Percentiles rank a stretch among this genome's conserved stretches.
Evolutionary conservation across 805 yeast genomes (phyloP).

Genomic region (Kazachstania martiniae): DNA sequence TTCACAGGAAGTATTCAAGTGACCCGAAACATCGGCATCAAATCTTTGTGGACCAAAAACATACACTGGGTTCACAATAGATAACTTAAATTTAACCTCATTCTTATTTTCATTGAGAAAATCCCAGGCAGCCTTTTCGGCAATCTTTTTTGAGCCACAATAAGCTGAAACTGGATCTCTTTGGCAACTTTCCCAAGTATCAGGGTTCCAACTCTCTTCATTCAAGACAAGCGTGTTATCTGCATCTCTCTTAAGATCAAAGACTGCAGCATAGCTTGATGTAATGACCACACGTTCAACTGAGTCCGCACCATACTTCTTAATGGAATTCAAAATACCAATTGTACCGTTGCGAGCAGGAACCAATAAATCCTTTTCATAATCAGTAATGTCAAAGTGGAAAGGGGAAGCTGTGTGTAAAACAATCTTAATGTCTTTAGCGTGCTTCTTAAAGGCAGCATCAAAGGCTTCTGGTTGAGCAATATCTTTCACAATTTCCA

Average conservation of each 20-base stretch:
- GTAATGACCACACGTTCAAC: conserved; percentile 1
- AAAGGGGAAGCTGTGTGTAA: not conserved
- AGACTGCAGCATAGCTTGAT: not conserved
- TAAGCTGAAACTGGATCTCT: conserved; percentile 20
- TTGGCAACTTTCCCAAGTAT: conserved; percentile 19
- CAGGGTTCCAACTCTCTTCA: conserved; percentile 30
- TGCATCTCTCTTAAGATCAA: not conserved
- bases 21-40: conserved; percentile 27
- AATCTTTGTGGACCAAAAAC: conserved; percentile 43
- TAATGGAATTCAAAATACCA: not conserved
- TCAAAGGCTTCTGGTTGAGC: not conserved
- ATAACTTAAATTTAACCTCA: conserved; percentile 29
- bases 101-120: conserved; percentile 31
- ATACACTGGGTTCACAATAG: conserved; percentile 33
- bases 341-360: not conserved
- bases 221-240: conserved; percentile 10
- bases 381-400: not conserved
- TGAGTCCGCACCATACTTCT: not conserved
- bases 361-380: not conserved
- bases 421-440: not conserved
- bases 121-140: conserved; percentile 48
- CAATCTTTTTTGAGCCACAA: conserved; percentile 38
- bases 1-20: conserved; percentile 29
- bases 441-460: not conserved
- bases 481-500: not conserved